Percentiles rank a stretch among this genome's conserved stretches.
Evolutionary conservation across 106 monocot species (phyloP).

Genomic region (Phalaenopsis aphrodite): DNA sequence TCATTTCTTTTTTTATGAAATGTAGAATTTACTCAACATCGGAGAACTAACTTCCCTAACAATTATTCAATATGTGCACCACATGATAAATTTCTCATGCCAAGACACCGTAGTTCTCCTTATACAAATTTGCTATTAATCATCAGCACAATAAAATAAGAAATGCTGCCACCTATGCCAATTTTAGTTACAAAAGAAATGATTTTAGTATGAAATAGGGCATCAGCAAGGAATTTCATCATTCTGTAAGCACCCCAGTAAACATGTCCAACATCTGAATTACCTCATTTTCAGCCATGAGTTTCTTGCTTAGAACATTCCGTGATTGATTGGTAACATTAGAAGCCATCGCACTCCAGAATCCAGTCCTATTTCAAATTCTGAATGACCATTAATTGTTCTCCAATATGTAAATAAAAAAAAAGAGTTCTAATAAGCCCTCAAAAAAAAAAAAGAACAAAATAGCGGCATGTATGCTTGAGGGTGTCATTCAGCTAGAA

Average conservation of each 20-base stretch:
- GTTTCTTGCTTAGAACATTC: slow-evolving; percentile 88
- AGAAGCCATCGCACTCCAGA: slow-evolving; percentile 97
- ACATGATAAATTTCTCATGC: not conserved
- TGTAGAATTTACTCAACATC: not conserved
- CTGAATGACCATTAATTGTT: not conserved
- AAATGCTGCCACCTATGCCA: not conserved
- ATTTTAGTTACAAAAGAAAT: not conserved
- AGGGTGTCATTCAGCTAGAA: not conserved
- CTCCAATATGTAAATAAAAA: not conserved
- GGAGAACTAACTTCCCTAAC: not conserved
- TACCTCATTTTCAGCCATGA: slow-evolving; percentile 86
- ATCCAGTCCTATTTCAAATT: slow-evolving; percentile 56
- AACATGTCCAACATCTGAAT: slow-evolving; percentile 1
- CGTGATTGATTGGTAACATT: slow-evolving; percentile 74
- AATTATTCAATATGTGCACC: not conserved
- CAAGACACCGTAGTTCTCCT: not conserved
- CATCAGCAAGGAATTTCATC: not conserved
- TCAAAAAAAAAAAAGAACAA: not conserved
- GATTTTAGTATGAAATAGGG: not conserved
- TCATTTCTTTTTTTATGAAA: too few relatives aligned
- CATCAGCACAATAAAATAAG: not conserved
- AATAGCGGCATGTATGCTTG: not conserved
- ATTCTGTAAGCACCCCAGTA: too few relatives aligned
- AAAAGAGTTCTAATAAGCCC: not conserved
- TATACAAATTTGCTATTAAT: not conserved